Evolutionary conservation across 257 asterid genomes (phyloP).

Genomic region (Fraxinus anomala): DNA sequence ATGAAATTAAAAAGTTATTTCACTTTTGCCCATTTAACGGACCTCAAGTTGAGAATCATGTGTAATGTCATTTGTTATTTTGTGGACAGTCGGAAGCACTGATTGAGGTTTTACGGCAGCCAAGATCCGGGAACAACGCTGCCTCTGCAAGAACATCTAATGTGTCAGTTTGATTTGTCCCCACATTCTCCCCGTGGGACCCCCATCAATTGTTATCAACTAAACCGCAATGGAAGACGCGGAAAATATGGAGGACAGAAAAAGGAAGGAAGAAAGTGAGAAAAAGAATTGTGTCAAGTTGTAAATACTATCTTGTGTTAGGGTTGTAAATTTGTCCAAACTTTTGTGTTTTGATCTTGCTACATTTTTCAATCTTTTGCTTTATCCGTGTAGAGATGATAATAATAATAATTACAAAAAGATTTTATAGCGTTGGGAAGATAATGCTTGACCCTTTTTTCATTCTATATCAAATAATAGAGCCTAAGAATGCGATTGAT

Average conservation of each 20-base stretch:
- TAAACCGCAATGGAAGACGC: neutral
- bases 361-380: neutral
- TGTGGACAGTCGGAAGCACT: conserved; percentile 81
- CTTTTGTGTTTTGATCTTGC: conserved; percentile 21
- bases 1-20: too few species aligned
- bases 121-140: conserved; percentile 73
- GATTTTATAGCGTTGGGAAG: too few species aligned
- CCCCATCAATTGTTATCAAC: neutral
- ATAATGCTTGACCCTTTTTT: too few species aligned
- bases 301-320: conserved; percentile 30
- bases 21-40: too few species aligned
- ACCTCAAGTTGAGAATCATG: neutral
- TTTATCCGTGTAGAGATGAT: neutral
- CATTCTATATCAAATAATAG: too few species aligned
- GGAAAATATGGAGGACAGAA: neutral
- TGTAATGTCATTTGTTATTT: conserved; percentile 23
- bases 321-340: conserved; percentile 33
- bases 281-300: conserved; percentile 17
- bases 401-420: too few species aligned
- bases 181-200: conserved; percentile 33
- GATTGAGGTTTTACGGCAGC: conserved; percentile 80
- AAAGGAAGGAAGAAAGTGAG: neutral
- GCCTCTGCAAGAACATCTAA: conserved; percentile 46
- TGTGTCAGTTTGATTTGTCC: conserved; percentile 38
- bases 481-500: too few species aligned